phyloP scores from a whole-genome alignment of 768 basidiomycete species.

The Rhizopogon salebrosus region DNA sequence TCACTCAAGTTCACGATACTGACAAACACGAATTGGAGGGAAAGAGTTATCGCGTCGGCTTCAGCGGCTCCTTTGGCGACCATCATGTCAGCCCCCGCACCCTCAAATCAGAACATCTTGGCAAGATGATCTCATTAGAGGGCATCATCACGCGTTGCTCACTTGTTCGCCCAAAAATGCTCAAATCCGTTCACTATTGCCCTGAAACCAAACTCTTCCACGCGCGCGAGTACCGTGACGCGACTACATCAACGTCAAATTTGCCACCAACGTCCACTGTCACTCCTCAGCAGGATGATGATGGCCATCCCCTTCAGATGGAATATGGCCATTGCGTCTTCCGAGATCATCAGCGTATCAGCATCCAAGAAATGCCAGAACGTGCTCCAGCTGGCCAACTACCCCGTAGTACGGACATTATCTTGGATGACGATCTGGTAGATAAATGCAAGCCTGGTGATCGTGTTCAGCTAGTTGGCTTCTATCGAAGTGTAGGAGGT shows the following conservation, averaged over 20 bases:
- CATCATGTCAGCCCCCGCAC: constrained; percentile 96
- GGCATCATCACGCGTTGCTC: constrained; percentile 98
- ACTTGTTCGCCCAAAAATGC: constrained; percentile 97
- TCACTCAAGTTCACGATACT: constrained; percentile 68
- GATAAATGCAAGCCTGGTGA: constrained; percentile 98
- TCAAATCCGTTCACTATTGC: constrained; percentile 94
- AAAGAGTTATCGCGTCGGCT: constrained; percentile 82
- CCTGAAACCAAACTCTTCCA: constrained; percentile 83
- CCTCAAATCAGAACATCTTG: constrained; percentile 80
- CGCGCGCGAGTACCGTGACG: constrained; percentile 88
- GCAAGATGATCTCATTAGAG: constrained; percentile 95
- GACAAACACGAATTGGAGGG: constrained; percentile 79
- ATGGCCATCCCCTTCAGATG: constrained; percentile 80
- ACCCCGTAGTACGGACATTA: constrained; percentile 93
- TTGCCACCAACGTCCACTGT: constrained; percentile 81
- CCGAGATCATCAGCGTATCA: constrained; percentile 94
- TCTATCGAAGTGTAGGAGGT: constrained; percentile 91
- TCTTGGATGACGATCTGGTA: constrained; percentile 93
- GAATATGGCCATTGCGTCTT: constrained; percentile 92
- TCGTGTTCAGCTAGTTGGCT: constrained; percentile 92
- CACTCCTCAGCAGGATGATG: constrained; percentile 88
- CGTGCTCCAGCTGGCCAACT: constrained; percentile 96
- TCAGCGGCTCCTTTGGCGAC: constrained; percentile 96
- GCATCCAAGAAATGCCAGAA: constrained; percentile 99
- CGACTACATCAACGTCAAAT: constrained; percentile 80